Conservation (phyloP, 2,329 filamentous ascomycete genomes). For the Clarireedia paspali region DNA sequence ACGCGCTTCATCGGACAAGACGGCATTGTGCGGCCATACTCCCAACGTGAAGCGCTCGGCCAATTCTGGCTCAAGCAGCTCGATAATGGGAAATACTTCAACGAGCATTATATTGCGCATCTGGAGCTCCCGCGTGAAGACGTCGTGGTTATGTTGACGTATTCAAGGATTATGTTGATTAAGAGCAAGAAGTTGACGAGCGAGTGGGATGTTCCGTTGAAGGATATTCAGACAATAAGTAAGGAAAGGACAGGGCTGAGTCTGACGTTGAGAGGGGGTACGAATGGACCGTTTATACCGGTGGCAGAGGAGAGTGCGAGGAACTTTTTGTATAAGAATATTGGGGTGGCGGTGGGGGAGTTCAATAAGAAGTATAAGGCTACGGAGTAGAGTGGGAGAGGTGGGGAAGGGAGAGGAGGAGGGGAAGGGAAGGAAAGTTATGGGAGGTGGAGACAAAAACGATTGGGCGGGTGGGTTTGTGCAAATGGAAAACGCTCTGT, state of each 20-base stretch:
- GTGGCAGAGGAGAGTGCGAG: conserved; percentile 77
- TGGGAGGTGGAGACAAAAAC: no score
- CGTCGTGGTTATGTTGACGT: conserved; percentile 84
- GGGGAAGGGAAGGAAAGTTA: no score
- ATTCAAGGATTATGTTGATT: conserved; percentile 81
- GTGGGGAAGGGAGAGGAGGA: no score
- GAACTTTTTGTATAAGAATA: conserved; percentile 56
- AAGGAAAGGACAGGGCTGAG: conserved; percentile 95
- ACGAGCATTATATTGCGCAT: conserved; percentile 95
- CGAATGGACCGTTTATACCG: conserved; percentile 90
- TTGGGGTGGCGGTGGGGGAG: conserved; percentile 58
- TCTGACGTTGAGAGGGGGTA: conserved; percentile 78
- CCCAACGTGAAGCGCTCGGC: conserved; percentile 86
- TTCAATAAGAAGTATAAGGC: conserved; percentile 51
- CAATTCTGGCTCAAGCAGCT: conserved; percentile 99
- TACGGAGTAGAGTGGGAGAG: conserved; percentile 20
- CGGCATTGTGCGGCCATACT: conserved; percentile 90
- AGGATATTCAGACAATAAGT: conserved; percentile 92
- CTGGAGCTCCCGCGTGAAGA: conserved; percentile 85
- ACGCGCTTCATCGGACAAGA: conserved; percentile 88
- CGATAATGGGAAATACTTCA: conserved; percentile 95
- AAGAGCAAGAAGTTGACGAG: conserved; percentile 76
- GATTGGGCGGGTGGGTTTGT: no score
- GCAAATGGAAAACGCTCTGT: no score
- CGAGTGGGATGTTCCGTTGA: conserved; percentile 94